Evolutionary conservation across 208 protist genomes (phyloP).

Genomic region (Leishmania martiniquensis): DNA sequence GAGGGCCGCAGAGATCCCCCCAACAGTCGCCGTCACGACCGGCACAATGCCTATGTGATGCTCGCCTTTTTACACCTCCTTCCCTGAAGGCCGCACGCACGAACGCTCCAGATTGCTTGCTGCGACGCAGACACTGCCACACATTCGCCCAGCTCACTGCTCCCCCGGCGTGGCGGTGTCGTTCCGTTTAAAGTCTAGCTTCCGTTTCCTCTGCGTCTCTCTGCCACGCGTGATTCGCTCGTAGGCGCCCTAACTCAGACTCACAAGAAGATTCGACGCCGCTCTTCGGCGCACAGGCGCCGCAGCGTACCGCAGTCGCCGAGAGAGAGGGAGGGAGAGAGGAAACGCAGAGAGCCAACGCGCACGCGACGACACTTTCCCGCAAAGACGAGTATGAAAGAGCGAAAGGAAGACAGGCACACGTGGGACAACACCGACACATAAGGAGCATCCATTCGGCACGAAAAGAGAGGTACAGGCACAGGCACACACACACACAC

Average conservation of each 20-base stretch:
- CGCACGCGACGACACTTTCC: not conserved
- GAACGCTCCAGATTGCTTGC: not conserved
- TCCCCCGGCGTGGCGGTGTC: not conserved
- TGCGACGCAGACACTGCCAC: not conserved
- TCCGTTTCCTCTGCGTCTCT: not conserved
- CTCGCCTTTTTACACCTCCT: not conserved
- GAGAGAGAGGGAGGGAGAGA: not conserved
- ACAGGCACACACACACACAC: not conserved
- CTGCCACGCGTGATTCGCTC: not conserved
- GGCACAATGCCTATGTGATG: not conserved
- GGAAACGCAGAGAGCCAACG: no score
- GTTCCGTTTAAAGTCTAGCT: not conserved
- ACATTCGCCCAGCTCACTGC: no score
- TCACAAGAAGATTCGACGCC: not conserved
- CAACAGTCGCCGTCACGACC: not conserved
- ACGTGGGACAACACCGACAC: not conserved
- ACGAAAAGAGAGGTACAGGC: not conserved
- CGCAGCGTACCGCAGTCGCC: not conserved
- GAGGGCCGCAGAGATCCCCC: not conserved
- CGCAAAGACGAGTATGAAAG: not conserved
- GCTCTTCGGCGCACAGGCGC: not conserved
- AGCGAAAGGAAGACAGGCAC: not conserved
- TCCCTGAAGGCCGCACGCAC: not conserved
- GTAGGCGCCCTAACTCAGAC: not conserved
- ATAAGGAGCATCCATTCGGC: not conserved